Percentiles rank a stretch among this genome's conserved stretches.
Conservation (phyloP, 2,329 filamentous ascomycete species). For the Pseudomassariella vexata region DNA sequence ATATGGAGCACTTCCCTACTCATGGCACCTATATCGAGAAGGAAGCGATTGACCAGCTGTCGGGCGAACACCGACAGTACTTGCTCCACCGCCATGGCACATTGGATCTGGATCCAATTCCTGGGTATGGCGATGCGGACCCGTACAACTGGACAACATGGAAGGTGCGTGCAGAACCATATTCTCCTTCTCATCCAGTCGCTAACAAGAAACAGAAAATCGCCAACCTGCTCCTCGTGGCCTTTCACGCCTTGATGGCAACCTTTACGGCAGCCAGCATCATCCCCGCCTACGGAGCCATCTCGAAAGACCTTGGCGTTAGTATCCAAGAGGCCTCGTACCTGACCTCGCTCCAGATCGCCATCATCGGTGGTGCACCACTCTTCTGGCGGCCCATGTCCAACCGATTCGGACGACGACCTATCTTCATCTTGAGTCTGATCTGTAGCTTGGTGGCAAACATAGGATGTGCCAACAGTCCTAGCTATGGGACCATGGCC, state of each 20-base stretch:
- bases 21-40: too few species aligned
- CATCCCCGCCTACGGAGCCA: slow-evolving; percentile 47
- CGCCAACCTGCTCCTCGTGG: slow-evolving; percentile 45
- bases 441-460: slow-evolving; percentile 42
- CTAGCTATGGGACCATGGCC: slow-evolving; percentile 42
- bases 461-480: slow-evolving; percentile 45
- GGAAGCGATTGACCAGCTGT: slow-evolving; percentile 24
- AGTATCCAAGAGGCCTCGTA: slow-evolving; percentile 44
- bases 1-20: too few species aligned
- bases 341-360: slow-evolving; percentile 49
- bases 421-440: slow-evolving; percentile 46
- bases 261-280: slow-evolving; percentile 50
- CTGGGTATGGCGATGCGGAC: slow-evolving; percentile 41
- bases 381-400: slow-evolving; percentile 53
- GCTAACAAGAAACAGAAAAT: slow-evolving; percentile 47
- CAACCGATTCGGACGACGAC: slow-evolving; percentile 46
- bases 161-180: slow-evolving; percentile 39
- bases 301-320: slow-evolving; percentile 42
- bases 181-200: too few species aligned
- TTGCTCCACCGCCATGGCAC: slow-evolving; percentile 47
- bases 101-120: slow-evolving; percentile 46
- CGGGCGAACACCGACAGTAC: slow-evolving; percentile 40
- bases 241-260: slow-evolving; percentile 52
- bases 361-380: slow-evolving; percentile 45
- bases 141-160: slow-evolving; percentile 50